Evolutionary conservation across 106 monocot species (phyloP).

Genomic region (Hemerocallis citrina): DNA sequence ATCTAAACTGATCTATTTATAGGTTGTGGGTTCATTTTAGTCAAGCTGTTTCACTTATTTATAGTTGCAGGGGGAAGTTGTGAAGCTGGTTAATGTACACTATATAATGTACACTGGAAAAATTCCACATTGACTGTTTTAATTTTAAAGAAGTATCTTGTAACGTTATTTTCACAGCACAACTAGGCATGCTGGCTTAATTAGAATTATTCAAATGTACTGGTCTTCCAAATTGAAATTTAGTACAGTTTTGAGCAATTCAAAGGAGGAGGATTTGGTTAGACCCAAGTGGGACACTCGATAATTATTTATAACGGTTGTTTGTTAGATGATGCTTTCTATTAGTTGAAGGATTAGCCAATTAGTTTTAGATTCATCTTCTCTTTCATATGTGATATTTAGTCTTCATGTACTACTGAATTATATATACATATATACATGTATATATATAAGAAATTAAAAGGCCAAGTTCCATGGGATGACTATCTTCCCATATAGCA

Average conservation of each 20-base stretch:
- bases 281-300: not conserved
- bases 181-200: too few relatives aligned
- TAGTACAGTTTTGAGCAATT: not conserved
- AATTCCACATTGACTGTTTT: too few relatives aligned
- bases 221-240: not conserved
- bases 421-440: too few relatives aligned
- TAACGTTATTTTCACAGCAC: too few relatives aligned
- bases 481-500: too few relatives aligned
- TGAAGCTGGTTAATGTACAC: not conserved
- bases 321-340: slow-evolving; percentile 10
- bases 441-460: too few relatives aligned
- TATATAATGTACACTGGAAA: too few relatives aligned
- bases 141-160: too few relatives aligned
- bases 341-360: not conserved
- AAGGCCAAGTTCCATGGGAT: too few relatives aligned
- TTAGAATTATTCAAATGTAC: too few relatives aligned
- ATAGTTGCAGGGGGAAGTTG: not conserved
- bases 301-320: slow-evolving; percentile 7
- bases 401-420: too few relatives aligned
- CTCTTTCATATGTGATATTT: too few relatives aligned
- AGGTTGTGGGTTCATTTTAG: not conserved
- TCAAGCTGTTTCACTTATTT: slow-evolving; percentile 1
- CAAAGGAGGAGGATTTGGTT: not conserved
- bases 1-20: not conserved
- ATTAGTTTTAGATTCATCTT: not conserved